These are phyloP conservation scores for Aegilops umbellulata DNA, from an alignment of 176 grass and related monocot genomes.

Conservation along the genomic window DNA sequence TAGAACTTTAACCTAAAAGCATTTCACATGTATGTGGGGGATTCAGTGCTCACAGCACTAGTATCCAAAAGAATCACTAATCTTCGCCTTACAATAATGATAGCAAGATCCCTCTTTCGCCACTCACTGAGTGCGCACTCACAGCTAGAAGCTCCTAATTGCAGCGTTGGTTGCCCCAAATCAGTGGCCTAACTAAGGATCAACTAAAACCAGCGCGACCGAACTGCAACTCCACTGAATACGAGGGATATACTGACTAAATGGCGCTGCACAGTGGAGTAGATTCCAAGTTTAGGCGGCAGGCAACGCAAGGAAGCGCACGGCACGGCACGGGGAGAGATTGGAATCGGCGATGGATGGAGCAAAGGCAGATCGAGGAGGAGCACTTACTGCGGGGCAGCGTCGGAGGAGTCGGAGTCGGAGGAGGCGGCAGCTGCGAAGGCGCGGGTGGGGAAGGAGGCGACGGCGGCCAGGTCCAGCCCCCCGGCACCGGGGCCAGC, in stretches of 20 bases:
- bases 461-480: constrained; percentile 28
- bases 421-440: background rate
- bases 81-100: background rate
- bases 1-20: background rate
- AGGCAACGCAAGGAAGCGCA: background rate
- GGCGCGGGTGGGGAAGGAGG: constrained; percentile 33
- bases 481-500: background rate
- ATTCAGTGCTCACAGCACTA: background rate
- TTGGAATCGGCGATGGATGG: background rate
- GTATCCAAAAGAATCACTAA: background rate
- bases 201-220: background rate
- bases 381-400: constrained; percentile 27
- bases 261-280: background rate
- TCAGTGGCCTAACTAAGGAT: background rate
- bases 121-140: background rate
- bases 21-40: background rate
- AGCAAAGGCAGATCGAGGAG: background rate
- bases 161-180: background rate
- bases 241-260: background rate
- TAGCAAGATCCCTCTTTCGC: background rate
- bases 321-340: background rate
- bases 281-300: constrained; percentile 4
- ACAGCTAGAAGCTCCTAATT: background rate
- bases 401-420: background rate
- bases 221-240: background rate